Base-by-base conservation (phyloP, 2,329 filamentous ascomycete species). In the Penicillium sp. region DNA sequence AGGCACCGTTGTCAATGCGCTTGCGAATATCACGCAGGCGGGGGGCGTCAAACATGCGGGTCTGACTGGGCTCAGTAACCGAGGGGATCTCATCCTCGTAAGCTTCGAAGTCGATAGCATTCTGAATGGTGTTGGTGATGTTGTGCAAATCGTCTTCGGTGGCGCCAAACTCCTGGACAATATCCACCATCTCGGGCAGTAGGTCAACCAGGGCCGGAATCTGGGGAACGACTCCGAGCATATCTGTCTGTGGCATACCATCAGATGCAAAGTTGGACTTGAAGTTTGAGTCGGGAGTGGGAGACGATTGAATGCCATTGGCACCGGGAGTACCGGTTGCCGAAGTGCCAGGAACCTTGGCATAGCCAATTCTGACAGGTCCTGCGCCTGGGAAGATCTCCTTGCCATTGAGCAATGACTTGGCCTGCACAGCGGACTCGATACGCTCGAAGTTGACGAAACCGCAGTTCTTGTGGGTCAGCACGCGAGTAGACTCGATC, bases 401-500 rank as follows among this genome's bases (percentile, higher is more conserved):
- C 70, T 95, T 96, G 61, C 89, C 89, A 62, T 97, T 97, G 70
- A 95, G 84, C 64, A 84, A 79, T 11, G 83, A 83, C 67, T 91
- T 94, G 13, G 93, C 93, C 50, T 88, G 84, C 31, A 96, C 84
- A 46, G 93, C 93, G 65, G 89, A 95, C 55, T 97, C 90, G 24
- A 93, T 73, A 49, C 82, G 85, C 69, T 97, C 89, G 62, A 95
- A 98, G 69, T 98, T 98, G 65, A 98, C 91, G 60, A 98, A 98
- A 3, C 91, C 93, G 66, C 93, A 98, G 70, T 95, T 97, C 77
- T 98, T 98, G 75, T 98, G 89, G 0, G 93, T 97, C 51, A 98
- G 77, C 4, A 98, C 93, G 54, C 93, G 81, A 23, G 89, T 91
- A 3, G 91, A 96, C 56, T 93, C 79, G 53, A 98, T 95, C 3